These are phyloP conservation scores for Penicillium daleae DNA, from an alignment of 495 filamentous ascomycete genomes.

Conservation along the genomic window DNA sequence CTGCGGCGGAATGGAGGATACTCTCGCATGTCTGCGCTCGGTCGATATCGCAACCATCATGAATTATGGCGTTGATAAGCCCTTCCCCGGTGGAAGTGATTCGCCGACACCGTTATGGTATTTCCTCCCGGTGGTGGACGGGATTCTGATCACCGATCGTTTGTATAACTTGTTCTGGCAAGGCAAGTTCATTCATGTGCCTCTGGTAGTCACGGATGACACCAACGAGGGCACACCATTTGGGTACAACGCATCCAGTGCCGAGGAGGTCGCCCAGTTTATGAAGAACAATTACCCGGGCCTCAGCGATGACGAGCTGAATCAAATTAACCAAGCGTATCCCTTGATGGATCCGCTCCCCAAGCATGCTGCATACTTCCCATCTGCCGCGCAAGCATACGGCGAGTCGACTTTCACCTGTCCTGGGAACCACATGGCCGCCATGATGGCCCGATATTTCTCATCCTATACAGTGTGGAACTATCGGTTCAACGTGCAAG, in stretches of 20 bases:
- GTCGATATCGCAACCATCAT: conserved; percentile 54
- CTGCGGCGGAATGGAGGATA: conserved; percentile 45
- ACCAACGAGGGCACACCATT: conserved; percentile 70
- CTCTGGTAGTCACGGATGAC: conserved; percentile 65
- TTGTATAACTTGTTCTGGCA: conserved; percentile 57
- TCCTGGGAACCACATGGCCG: conserved; percentile 46
- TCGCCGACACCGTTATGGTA: conserved; percentile 44
- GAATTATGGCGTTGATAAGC: conserved; percentile 47
- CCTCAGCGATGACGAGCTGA: conserved; percentile 52
- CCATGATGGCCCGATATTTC: conserved; percentile 48
- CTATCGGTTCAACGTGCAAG: conserved; percentile 67
- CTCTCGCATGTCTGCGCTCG: conserved; percentile 59
- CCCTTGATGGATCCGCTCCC: conserved; percentile 45
- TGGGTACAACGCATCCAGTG: conserved; percentile 48
- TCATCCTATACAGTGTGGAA: conserved; percentile 47
- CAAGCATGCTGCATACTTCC: conserved; percentile 55
- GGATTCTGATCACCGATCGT: conserved; percentile 54
- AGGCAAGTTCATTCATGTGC: conserved; percentile 63
- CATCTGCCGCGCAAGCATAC: conserved; percentile 60
- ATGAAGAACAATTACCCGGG: conserved; percentile 64
- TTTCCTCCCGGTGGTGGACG: conserved; percentile 62
- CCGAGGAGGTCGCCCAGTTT: conserved; percentile 54
- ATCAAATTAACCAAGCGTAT: conserved; percentile 60
- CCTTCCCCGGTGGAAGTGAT: conserved; percentile 52
- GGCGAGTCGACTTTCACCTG: conserved; percentile 71